phyloP scores from a whole-genome alignment of 1,139 yeast species.

The Suhomyces choctaworum region DNA sequence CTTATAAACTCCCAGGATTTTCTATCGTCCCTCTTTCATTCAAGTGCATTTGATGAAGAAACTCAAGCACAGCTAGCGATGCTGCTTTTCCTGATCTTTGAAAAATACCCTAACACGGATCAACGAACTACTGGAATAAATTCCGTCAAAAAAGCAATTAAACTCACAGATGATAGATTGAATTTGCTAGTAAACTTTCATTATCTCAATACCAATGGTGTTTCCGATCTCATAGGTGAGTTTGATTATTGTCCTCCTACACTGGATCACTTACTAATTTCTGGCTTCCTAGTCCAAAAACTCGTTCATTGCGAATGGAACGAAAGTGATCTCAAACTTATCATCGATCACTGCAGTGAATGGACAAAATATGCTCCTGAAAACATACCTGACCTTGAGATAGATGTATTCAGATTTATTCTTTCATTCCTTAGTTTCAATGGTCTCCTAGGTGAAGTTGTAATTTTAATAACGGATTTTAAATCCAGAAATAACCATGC shows the following conservation, averaged over 20 bases:
- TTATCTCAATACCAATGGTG: slow-evolving; percentile 25
- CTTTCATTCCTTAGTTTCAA: slow-evolving; percentile 39
- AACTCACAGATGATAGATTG: slow-evolving; percentile 14
- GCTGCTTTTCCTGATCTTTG: slow-evolving; percentile 15
- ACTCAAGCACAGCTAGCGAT: slow-evolving; percentile 8
- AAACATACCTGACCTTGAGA: slow-evolving; percentile 22
- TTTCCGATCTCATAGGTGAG: slow-evolving; percentile 10
- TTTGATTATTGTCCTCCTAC: slow-evolving; percentile 1
- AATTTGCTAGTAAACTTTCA: slow-evolving; percentile 18
- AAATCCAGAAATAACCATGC: slow-evolving; percentile 1
- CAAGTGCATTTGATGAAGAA: slow-evolving; percentile 5
- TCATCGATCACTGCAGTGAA: slow-evolving; percentile 15
- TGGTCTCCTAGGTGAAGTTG: slow-evolving; percentile 30
- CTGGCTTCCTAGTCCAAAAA: slow-evolving; percentile 25
- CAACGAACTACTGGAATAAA: slow-evolving; percentile 19
- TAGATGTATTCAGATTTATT: slow-evolving; percentile 30
- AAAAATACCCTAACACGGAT: slow-evolving; percentile 13
- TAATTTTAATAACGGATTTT: slow-evolving; percentile 20
- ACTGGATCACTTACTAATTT: slow-evolving; percentile 12
- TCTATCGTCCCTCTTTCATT: slow-evolving; percentile 4
- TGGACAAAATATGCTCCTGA: slow-evolving; percentile 10
- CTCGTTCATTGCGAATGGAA: slow-evolving; percentile 25
- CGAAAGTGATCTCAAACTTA: slow-evolving; percentile 14
- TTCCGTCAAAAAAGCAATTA: slow-evolving; percentile 15
- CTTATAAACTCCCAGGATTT: background rate